Conservation (phyloP, 768 basidiomycete species). For the Collybia sp. region DNA sequence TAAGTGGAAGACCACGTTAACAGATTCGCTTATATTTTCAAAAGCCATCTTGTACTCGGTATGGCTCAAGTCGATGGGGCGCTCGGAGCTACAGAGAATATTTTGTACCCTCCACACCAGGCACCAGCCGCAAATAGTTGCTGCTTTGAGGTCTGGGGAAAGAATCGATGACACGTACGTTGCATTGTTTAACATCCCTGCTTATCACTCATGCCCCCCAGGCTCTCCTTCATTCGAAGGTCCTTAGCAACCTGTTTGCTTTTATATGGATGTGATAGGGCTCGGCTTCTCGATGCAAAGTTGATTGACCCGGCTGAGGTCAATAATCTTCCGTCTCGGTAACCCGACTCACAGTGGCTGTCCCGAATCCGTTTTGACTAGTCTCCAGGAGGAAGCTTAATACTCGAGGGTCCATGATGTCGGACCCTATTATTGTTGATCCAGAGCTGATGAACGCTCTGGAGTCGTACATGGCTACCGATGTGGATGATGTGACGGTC, state of each 20-base stretch:
- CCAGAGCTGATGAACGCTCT: conserved; percentile 51
- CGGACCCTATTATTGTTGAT: conserved; percentile 62
- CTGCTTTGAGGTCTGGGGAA: conserved; percentile 24
- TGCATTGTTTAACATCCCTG: not conserved
- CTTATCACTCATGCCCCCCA: not conserved
- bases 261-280: conserved; percentile 62
- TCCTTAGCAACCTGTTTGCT: conserved; percentile 58
- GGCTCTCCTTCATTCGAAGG: conserved; percentile 51
- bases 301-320: conserved; percentile 47
- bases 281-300: conserved; percentile 35
- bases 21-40: conserved; percentile 45
- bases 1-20: conserved; percentile 32
- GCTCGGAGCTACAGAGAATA: conserved; percentile 51
- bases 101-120: conserved; percentile 45
- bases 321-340: conserved; percentile 54
- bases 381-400: conserved; percentile 42
- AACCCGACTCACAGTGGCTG: conserved; percentile 13
- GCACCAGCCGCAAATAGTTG: conserved; percentile 33
- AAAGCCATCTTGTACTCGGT: conserved; percentile 49
- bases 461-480: conserved; percentile 41
- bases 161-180: conserved; percentile 35
- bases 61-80: conserved; percentile 57
- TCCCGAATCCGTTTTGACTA: not conserved
- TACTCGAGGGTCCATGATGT: conserved; percentile 31
- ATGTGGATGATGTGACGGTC: conserved; percentile 44